Evolutionary conservation across 441 rosid genomes (phyloP), one percentile per base, ranked within the genome.

Genomic region (Euphorbia schlechtendalii): DNA sequence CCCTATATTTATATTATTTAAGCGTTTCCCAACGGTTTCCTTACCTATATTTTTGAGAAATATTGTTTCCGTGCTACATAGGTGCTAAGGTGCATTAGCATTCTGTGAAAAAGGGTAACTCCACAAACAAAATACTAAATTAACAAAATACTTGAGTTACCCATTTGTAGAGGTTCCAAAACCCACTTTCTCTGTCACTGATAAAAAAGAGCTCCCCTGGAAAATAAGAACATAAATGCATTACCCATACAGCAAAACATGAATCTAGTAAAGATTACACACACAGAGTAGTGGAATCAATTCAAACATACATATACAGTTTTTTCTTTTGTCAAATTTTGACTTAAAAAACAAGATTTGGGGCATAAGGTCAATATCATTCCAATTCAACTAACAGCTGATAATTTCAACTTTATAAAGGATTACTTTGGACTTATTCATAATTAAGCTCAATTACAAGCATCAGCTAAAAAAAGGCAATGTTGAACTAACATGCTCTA

Each of bases 101-200:
- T 15, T 28, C 5, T 55, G 17, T 40, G 30, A 14, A 17, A 46
- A 56, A 46, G 11, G 22, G 61, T 7, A 57, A 28, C 40, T 25
- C 52, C 22, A n/a, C 53, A 43, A 13, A 30, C 46, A 28, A 58
- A 30, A 41, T n/a, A 5, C 17, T 3, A 59, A 54, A 40, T 25
- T 21, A 18, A 7, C 20, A 30, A 55, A 60, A 38, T 38, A 64
- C 36, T 60, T 40, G 62, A 68, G 71, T 76, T 77, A 89, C 97
- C 99, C 96, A 90, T 84, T 86, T 86, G 78, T 89, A 81, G 61
- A 90, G 77, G 78, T 90, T 94, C 96, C 97, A 90, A 77, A 83
- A 94, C 73, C 99, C 94, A 63, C 70, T 83, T 66, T 81, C 69
- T 70, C 96, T 81, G 73, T 94, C 96, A 17, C 86, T 82, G 64